These are phyloP conservation scores for Beta corolliflora DNA, from an alignment of 179 eudicot species.

Conservation along the genomic window DNA sequence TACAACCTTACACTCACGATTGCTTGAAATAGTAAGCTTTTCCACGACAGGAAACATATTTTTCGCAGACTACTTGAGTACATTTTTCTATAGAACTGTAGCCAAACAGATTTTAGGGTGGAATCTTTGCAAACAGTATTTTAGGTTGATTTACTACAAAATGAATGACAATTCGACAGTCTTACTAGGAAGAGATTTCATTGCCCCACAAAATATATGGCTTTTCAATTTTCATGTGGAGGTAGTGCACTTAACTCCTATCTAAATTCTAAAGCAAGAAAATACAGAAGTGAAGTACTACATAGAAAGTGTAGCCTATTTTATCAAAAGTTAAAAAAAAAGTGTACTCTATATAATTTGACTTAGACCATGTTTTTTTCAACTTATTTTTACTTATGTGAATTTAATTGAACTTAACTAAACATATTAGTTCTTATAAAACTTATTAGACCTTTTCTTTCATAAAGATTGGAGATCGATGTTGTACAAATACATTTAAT, in stretches of 20 bases:
- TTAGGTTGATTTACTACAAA: neutral
- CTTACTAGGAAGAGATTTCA: neutral
- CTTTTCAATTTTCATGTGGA: neutral
- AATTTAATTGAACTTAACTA: too few relatives aligned
- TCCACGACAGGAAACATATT: neutral
- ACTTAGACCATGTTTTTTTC: too few relatives aligned
- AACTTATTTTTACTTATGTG: too few relatives aligned
- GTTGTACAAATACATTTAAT: too few relatives aligned
- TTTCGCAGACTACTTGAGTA: neutral
- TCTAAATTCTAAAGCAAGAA: too few relatives aligned
- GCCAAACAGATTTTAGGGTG: neutral
- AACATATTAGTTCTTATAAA: too few relatives aligned
- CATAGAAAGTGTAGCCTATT: neutral
- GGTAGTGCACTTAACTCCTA: neutral
- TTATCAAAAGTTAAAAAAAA: too few relatives aligned
- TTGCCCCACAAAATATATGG: conserved; percentile 10
- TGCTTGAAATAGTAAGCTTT: neutral
- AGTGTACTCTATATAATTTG: too few relatives aligned
- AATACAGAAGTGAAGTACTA: too few relatives aligned
- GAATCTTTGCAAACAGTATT: neutral
- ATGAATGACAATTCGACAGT: conserved; percentile 2
- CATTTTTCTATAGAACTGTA: neutral
- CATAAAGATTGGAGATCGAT: too few relatives aligned
- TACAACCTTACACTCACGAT: neutral
- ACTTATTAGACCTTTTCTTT: too few relatives aligned